Conservation (phyloP, 2,329 filamentous ascomycete genomes). For the Hymenoscyphus fructigenus region DNA sequence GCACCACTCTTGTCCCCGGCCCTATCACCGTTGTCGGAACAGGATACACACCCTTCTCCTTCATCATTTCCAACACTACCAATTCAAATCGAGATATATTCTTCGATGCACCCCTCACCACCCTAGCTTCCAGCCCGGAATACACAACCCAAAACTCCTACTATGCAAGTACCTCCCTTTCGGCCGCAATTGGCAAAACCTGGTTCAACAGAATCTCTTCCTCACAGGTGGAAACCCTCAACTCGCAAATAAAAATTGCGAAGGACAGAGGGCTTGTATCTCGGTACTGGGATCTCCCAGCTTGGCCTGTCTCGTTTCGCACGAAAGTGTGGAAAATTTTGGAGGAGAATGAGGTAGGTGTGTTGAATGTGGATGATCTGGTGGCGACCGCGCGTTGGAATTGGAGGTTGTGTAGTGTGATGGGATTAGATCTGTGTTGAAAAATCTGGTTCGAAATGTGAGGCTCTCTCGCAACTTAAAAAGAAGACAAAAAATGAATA, state of each 20-base stretch:
- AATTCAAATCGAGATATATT: conserved; percentile 43
- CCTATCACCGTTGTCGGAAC: conserved; percentile 50
- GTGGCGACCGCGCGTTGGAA: conserved; percentile 33
- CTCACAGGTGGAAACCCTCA: conserved; percentile 24
- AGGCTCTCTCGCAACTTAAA: neutral
- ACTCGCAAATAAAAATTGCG: conserved; percentile 30
- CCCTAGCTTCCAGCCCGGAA: conserved; percentile 15
- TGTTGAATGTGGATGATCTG: conserved; percentile 45
- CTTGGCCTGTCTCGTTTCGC: conserved; percentile 40
- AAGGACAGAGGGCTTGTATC: conserved; percentile 39
- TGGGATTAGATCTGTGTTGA: conserved; percentile 8
- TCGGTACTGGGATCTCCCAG: conserved; percentile 43
- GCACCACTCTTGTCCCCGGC: conserved; percentile 22
- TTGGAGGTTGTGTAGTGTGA: conserved; percentile 20
- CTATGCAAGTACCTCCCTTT: conserved; percentile 28
- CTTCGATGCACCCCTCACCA: conserved; percentile 45
- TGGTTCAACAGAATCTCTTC: conserved; percentile 16
- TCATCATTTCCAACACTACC: conserved; percentile 39
- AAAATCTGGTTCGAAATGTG: neutral
- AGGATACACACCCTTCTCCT: conserved; percentile 45
- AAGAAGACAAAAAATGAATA: neutral
- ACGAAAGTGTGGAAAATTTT: conserved; percentile 43
- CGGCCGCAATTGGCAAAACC: conserved; percentile 20
- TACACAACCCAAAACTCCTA: conserved; percentile 30
- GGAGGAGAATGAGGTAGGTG: conserved; percentile 39